phyloP scores from a whole-genome alignment of 2,329 filamentous ascomycete species.

The Diaporthe sp. region DNA sequence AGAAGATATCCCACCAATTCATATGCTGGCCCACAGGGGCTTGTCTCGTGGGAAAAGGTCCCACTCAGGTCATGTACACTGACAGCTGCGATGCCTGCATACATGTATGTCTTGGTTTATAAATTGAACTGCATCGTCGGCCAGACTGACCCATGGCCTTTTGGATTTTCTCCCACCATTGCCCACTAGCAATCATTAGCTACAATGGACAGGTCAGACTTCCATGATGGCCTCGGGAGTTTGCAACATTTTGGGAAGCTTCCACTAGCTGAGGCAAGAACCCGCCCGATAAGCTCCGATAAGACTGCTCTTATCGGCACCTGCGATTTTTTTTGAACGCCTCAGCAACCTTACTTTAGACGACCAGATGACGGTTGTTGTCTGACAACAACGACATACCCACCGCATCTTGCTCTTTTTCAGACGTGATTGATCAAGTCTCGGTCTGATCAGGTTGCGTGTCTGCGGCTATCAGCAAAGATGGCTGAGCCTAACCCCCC shows the following conservation, averaged over 20 bases:
- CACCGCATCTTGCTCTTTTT: neutral
- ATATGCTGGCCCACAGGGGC: neutral
- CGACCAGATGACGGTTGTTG: neutral
- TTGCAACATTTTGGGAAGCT: too few species aligned
- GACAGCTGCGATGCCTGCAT: neutral
- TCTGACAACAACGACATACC: neutral
- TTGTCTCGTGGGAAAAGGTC: neutral
- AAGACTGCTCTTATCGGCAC: conserved; percentile 9
- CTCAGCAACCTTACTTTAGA: neutral
- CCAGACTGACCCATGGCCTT: too few species aligned
- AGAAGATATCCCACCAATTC: neutral
- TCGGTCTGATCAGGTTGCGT: neutral
- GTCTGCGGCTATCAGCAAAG: conserved; percentile 5
- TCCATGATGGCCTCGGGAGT: neutral
- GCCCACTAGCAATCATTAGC: neutral
- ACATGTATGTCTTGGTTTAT: neutral
- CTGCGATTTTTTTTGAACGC: neutral
- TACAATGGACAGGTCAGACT: neutral
- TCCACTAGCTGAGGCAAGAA: too few species aligned
- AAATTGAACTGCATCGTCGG: neutral
- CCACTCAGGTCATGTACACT: neutral
- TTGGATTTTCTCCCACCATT: too few species aligned
- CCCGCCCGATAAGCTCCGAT: conserved; percentile 21
- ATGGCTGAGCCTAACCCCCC: conserved; percentile 40
- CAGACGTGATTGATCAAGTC: neutral